phyloP scores from a whole-genome alignment of 345 rosid genomes.

The Pseudoturritis turrita region DNA sequence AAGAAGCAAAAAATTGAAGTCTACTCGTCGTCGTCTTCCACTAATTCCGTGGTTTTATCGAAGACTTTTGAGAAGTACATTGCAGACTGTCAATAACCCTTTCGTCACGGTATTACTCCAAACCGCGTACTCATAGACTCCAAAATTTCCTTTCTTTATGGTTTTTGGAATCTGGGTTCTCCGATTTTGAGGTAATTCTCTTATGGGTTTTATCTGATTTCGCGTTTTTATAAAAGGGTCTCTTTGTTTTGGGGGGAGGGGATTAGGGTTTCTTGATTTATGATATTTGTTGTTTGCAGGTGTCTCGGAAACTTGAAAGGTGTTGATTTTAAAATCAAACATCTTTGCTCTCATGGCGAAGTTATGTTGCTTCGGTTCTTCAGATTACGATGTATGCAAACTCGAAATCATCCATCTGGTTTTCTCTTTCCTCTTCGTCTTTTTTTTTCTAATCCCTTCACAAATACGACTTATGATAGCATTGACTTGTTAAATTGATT shows the following conservation, averaged over 20 bases:
- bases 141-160: slow-evolving; percentile 13
- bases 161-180: slow-evolving; percentile 23
- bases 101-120: slow-evolving; percentile 26
- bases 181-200: slow-evolving; percentile 25
- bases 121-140: slow-evolving; percentile 19
- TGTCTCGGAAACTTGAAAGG: neutral
- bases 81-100: slow-evolving; percentile 28
- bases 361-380: slow-evolving; percentile 36
- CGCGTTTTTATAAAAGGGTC: neutral
- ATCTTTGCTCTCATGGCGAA: slow-evolving; percentile 23
- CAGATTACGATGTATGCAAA: slow-evolving; percentile 32
- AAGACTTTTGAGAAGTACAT: slow-evolving; percentile 26
- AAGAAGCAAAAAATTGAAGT: slow-evolving; percentile 16
- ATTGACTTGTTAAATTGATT: slow-evolving; percentile 5
- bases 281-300: neutral
- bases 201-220: neutral
- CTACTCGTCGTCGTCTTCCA: slow-evolving; percentile 38
- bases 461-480: neutral
- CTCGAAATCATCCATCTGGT: neutral
- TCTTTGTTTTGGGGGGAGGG: neutral
- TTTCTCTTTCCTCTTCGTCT: neutral
- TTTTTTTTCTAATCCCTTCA: neutral
- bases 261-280: slow-evolving; percentile 1
- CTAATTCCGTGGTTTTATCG: slow-evolving; percentile 23
- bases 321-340: neutral